phyloP scores from a whole-genome alignment of 768 basidiomycete species.

The Russula brevipes region DNA sequence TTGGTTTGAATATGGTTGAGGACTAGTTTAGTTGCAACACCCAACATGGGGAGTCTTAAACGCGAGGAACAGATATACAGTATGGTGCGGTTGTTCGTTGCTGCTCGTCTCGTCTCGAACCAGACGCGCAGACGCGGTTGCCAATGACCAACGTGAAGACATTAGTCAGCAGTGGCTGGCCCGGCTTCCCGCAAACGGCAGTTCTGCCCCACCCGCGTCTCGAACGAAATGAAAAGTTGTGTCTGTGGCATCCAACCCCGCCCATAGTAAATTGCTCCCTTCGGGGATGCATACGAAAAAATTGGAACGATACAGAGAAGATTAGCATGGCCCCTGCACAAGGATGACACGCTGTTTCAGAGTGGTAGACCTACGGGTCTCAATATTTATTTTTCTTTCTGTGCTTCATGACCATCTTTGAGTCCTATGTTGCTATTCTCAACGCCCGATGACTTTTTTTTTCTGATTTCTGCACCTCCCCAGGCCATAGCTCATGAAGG shows the following conservation, averaged over 20 bases:
- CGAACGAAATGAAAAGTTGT: neutral
- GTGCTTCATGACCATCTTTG: no score
- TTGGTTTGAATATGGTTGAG: no score
- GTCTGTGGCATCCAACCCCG: neutral
- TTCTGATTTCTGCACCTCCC: no score
- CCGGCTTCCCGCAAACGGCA: neutral
- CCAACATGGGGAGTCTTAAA: no score
- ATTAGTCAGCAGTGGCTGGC: neutral
- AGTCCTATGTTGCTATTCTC: neutral
- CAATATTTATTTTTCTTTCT: slow-evolving; percentile 35
- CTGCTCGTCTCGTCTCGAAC: no score
- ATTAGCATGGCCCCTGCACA: slow-evolving; percentile 99
- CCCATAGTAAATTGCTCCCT: slow-evolving; percentile 39
- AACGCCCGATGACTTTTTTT: neutral
- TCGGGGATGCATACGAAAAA: slow-evolving; percentile 96
- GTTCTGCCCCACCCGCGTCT: neutral
- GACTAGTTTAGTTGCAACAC: no score
- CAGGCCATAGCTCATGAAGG: no score
- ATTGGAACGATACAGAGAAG: slow-evolving; percentile 99
- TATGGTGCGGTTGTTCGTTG: no score
- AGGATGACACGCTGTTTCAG: slow-evolving; percentile 99
- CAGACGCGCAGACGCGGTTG: no score
- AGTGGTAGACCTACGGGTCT: slow-evolving; percentile 61
- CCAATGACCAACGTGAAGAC: no score
- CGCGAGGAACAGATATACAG: no score